Conservation (phyloP, 176 grass and related monocot genomes). For the Alloteropsis semialata region DNA sequence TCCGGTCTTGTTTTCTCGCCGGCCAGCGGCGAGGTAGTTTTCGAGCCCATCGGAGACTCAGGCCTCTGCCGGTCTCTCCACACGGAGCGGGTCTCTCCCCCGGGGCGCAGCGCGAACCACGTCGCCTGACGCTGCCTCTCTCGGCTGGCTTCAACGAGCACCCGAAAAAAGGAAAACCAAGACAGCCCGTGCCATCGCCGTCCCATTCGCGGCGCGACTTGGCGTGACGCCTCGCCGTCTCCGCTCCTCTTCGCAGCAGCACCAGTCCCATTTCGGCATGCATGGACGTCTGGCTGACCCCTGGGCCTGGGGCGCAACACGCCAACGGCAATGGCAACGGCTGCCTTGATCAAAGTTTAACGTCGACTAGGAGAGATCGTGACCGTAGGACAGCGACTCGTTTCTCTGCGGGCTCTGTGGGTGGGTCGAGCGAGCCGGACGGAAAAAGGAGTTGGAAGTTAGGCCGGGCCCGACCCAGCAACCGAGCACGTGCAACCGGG, state of each 20-base stretch:
- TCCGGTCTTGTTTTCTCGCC: neutral
- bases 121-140: neutral
- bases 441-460: neutral
- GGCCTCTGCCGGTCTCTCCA: too few relatives aligned
- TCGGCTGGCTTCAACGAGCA: neutral
- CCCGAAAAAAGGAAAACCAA: neutral
- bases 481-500: neutral
- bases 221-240: neutral
- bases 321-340: too few relatives aligned
- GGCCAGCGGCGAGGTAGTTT: neutral
- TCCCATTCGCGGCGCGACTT: neutral
- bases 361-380: neutral
- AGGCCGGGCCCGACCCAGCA: neutral
- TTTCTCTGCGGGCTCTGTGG: neutral
- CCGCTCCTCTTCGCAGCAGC: neutral
- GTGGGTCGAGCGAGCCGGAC: neutral
- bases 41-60: neutral
- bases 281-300: neutral
- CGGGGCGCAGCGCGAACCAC: neutral
- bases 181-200: neutral
- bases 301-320: too few relatives aligned
- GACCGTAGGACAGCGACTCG: neutral
- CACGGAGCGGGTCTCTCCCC: neutral
- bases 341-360: too few relatives aligned
- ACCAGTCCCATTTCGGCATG: neutral